Conservation (phyloP, 163 green algal species). For the Chloromonas sp. region DNA sequence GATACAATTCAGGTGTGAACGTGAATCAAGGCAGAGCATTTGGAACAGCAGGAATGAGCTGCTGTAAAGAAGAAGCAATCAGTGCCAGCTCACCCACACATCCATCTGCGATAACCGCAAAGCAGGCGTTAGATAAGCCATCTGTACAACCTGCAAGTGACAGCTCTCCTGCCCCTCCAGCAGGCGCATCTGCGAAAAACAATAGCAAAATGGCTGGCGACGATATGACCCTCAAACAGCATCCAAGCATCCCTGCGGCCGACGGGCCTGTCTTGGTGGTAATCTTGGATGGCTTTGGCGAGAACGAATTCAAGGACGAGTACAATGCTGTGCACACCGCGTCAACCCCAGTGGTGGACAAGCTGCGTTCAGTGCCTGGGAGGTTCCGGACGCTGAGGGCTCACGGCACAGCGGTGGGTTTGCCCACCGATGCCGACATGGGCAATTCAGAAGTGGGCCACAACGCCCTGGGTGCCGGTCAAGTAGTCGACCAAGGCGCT, state of each 20-base stretch:
- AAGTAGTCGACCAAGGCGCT: slow-evolving; percentile 88
- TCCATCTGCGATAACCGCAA: too few species aligned
- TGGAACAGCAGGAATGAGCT: too few species aligned
- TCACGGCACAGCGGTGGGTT: slow-evolving; percentile 84
- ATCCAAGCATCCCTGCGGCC: slow-evolving; percentile 59
- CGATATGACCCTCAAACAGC: slow-evolving; percentile 43
- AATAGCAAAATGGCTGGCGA: too few species aligned
- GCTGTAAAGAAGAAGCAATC: too few species aligned
- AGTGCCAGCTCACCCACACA: too few species aligned
- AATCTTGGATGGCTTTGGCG: slow-evolving; percentile 88
- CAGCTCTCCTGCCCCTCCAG: too few species aligned
- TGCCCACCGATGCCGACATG: slow-evolving; percentile 89
- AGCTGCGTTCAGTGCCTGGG: slow-evolving; percentile 40
- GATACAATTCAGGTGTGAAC: too few species aligned
- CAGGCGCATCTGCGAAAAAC: too few species aligned
- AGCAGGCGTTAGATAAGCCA: too few species aligned
- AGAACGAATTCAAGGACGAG: slow-evolving; percentile 71
- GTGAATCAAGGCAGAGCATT: too few species aligned
- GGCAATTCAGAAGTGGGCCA: slow-evolving; percentile 67
- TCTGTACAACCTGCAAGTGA: too few species aligned
- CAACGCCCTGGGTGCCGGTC: slow-evolving; percentile 70
- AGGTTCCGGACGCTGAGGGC: slow-evolving; percentile 62
- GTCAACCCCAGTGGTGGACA: slow-evolving; percentile 65
- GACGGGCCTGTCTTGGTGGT: slow-evolving; percentile 79
- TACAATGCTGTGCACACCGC: slow-evolving; percentile 67